A percentile compares a stretch with the other conserved stretches of the same genome.
Evolutionary conservation across 768 basidiomycete genomes (phyloP).

Genomic region (Kwoniella bestiolae): DNA sequence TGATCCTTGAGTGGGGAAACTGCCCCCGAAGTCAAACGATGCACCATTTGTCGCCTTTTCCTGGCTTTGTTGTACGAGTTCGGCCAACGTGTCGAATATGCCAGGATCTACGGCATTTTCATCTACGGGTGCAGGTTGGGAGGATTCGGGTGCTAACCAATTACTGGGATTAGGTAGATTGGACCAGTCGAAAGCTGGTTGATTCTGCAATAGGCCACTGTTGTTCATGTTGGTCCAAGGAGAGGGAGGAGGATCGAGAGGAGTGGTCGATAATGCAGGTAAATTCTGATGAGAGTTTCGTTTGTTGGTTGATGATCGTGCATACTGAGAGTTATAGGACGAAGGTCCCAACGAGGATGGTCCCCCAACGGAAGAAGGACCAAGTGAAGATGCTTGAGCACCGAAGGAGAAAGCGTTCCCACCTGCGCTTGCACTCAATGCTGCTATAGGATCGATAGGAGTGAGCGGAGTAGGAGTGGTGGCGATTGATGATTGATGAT

Average conservation of each 20-base stretch:
- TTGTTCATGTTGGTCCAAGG: conserved; percentile 29
- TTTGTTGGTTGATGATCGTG: background rate
- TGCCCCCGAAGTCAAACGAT: conserved; percentile 17
- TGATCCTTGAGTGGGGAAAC: conserved; percentile 4
- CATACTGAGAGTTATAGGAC: conserved; percentile 14
- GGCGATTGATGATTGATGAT: conserved; percentile 33
- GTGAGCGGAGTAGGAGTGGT: conserved; percentile 44
- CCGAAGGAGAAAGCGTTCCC: conserved; percentile 24
- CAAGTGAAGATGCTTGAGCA: conserved; percentile 17
- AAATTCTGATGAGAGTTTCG: background rate
- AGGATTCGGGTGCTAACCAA: conserved; percentile 10
- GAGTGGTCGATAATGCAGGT: conserved; percentile 33
- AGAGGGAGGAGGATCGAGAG: conserved; percentile 41
- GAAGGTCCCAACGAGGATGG: conserved; percentile 6
- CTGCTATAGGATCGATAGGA: conserved; percentile 25
- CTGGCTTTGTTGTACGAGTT: conserved; percentile 39
- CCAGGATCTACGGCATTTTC: conserved; percentile 29
- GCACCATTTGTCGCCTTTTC: conserved; percentile 12
- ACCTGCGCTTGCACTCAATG: conserved; percentile 13
- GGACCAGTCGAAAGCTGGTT: conserved; percentile 27
- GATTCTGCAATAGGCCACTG: background rate
- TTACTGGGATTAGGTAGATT: conserved; percentile 22
- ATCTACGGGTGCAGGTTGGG: background rate
- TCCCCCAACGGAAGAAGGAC: background rate
- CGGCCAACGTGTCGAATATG: conserved; percentile 41